Evolutionary conservation across 331 rosid species (phyloP).

Genomic region (Malus hybrid): DNA sequence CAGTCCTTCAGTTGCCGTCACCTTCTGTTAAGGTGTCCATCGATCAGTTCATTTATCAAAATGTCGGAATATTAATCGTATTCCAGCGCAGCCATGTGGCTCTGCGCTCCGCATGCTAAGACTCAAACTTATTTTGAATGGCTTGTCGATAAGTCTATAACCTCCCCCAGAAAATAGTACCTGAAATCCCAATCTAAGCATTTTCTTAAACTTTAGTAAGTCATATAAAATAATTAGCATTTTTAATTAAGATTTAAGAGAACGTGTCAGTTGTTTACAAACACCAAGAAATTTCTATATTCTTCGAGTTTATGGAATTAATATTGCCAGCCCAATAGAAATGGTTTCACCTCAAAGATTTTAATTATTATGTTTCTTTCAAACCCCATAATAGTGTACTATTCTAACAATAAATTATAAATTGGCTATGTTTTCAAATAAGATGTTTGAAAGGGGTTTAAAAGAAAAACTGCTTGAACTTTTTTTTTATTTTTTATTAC

Average conservation of each 20-base stretch:
- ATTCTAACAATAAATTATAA: too few relatives aligned
- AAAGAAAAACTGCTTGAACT: too few relatives aligned
- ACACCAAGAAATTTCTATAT: conserved; percentile 16
- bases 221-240: not conserved
- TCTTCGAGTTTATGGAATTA: not conserved
- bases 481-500: too few relatives aligned
- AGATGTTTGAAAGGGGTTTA: too few relatives aligned
- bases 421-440: too few relatives aligned
- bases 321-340: not conserved
- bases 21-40: not conserved
- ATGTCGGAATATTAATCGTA: too few relatives aligned
- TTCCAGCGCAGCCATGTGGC: conserved; percentile 1
- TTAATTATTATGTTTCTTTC: too few relatives aligned
- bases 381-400: too few relatives aligned
- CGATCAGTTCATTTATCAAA: too few relatives aligned
- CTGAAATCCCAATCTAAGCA: conserved; percentile 12
- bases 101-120: not conserved
- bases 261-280: not conserved
- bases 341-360: not conserved
- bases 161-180: conserved; percentile 29
- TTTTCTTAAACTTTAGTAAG: not conserved
- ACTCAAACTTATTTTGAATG: conserved; percentile 11
- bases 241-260: not conserved
- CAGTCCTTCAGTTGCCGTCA: not conserved
- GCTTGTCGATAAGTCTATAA: conserved; percentile 16